phyloP scores from a whole-genome alignment of 75 land plant species.

The Picea sitchensis region DNA sequence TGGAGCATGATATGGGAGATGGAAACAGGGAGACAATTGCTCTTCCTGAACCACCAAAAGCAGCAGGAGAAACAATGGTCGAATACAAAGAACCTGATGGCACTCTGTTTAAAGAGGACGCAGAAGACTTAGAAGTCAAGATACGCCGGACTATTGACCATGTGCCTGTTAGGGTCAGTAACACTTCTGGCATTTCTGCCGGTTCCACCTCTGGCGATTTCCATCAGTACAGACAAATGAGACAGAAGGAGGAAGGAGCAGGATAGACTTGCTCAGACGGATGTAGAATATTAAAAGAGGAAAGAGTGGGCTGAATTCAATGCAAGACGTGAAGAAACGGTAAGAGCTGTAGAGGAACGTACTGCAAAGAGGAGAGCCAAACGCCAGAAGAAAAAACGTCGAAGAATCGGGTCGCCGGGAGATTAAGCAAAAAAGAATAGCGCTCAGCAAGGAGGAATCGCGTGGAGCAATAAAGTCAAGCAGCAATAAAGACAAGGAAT shows the following conservation, averaged over 20 bases:
- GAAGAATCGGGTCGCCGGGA: too few species aligned
- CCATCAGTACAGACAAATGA: slow-evolving; percentile 85
- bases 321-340: slow-evolving; percentile 70
- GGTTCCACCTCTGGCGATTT: slow-evolving; percentile 96
- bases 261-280: slow-evolving; percentile 84
- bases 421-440: too few species aligned
- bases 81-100: slow-evolving; percentile 37
- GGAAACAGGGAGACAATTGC: neutral
- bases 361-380: slow-evolving; percentile 21
- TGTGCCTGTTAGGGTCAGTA: slow-evolving; percentile 89
- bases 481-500: too few species aligned
- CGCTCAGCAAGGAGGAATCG: too few species aligned
- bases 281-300: slow-evolving; percentile 71
- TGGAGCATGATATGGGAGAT: neutral
- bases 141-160: slow-evolving; percentile 83
- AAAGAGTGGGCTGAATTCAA: slow-evolving; percentile 62
- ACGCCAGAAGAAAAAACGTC: too few species aligned
- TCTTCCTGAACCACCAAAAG: neutral
- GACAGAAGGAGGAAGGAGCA: slow-evolving; percentile 91
- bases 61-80: slow-evolving; percentile 29
- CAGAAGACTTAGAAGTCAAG: slow-evolving; percentile 84
- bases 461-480: too few species aligned
- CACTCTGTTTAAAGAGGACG: slow-evolving; percentile 35
- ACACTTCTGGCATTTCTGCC: slow-evolving; percentile 93
- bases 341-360: slow-evolving; percentile 75